Base-by-base conservation (phyloP, 2,329 filamentous ascomycete species). In the Aspergillus glaucus region DNA sequence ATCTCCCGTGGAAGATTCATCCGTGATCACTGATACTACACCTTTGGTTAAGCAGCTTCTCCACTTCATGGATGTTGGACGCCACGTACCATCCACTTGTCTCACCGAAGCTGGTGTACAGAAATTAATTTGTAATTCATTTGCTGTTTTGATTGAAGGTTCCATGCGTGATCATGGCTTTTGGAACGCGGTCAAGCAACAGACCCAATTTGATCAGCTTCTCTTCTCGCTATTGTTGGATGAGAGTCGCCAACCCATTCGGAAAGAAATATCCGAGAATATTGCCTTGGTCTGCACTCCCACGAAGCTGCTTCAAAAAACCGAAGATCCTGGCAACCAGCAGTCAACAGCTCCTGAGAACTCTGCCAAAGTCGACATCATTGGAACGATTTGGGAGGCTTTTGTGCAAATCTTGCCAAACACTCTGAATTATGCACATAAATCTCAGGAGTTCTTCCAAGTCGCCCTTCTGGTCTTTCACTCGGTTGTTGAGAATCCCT, bases 71-170 rank as follows among this genome's bases (percentile, higher is more conserved):
- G 59, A 64, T 6, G 52, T 60, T 28, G 59, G 58, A 12, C 60
- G 58, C 14, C 48, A 50, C 19, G 12, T 59, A 17, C 45, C 55
- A 3, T 10, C 49, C 2, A 43, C 46, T 12, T 43, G 53, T 2
- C 37, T 60, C 2, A 49, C 52, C 2, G 59, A 60, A 32, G 7
- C 46, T 12, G 52, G 55, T 15, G 49, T 63, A 37, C 61, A 66
- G 21, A 67, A 61, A 39, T 55, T 78, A 40, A 68, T 72, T 9
- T 73, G 69, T 44, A 63, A 66, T 45, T 68, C 68, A 15, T 74
- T 79, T 52, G 74, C 75, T 19, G 66, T 73, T 10, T 60, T 80
- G 3, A 62, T 78, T 9, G 75, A 79, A 58, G 71, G 69, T 2
- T 76, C 75, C 6, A 61, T 76, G 45, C 69, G 75, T 40, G 76